These are phyloP conservation scores for Candida ipomoeae DNA, from an alignment of 805 yeast species.

Conservation along the genomic window DNA sequence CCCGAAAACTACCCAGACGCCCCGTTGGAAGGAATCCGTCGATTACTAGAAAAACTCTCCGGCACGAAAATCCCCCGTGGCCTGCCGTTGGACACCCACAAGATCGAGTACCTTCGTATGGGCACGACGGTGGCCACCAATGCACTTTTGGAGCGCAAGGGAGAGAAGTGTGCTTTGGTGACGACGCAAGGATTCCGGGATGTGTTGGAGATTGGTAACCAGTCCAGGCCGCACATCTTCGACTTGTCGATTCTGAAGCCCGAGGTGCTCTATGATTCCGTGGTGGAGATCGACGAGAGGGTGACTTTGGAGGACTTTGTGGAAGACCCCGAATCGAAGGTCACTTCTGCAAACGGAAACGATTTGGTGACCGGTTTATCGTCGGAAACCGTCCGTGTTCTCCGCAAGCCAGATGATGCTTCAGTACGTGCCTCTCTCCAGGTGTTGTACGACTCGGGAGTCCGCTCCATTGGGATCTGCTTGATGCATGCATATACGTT, in stretches of 20 bases:
- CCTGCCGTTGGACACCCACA: conserved; percentile 16
- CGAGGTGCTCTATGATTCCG: conserved; percentile 65
- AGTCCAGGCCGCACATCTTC: conserved; percentile 85
- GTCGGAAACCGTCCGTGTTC: conserved; percentile 30
- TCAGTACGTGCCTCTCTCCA: conserved; percentile 22
- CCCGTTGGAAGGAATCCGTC: conserved; percentile 18
- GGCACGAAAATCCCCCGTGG: conserved; percentile 15
- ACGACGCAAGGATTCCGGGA: conserved; percentile 90
- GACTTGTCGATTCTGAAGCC: conserved; percentile 74
- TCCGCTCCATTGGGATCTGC: conserved; percentile 29
- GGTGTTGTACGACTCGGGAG: conserved; percentile 20
- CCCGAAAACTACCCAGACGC: conserved; percentile 19
- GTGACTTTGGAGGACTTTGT: conserved; percentile 58
- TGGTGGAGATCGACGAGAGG: conserved; percentile 84
- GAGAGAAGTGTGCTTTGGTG: conserved; percentile 78
- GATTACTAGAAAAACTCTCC: conserved; percentile 14
- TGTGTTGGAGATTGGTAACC: conserved; percentile 80
- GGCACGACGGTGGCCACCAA: conserved; percentile 67
- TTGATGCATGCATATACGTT: conserved; percentile 39
- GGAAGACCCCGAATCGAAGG: conserved; percentile 12
- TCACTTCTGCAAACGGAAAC: conserved; percentile 20
- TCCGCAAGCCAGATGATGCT: conserved; percentile 29
- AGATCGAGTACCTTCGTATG: conserved; percentile 21
- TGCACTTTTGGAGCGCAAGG: conserved; percentile 88
- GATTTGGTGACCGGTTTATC: conserved; percentile 35